Percentiles rank a stretch among this genome's conserved stretches.
phyloP scores from a whole-genome alignment of 176 grass and related monocot species.

The Avena insularis region DNA sequence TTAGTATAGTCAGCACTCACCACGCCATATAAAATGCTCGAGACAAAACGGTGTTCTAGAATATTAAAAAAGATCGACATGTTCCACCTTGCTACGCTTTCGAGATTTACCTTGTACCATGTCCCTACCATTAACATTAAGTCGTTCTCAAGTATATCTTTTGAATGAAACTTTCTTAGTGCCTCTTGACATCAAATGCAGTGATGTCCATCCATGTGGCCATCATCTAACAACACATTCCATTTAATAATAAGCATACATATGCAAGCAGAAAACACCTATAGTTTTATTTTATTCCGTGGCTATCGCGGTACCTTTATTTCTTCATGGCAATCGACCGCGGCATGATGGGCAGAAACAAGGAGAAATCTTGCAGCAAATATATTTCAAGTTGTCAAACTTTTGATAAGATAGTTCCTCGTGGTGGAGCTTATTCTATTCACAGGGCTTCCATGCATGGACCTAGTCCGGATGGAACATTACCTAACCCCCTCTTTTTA shows the following conservation, averaged over 20 bases:
- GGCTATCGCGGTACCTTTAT: too few species aligned
- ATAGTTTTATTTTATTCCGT: background rate
- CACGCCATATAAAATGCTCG: constrained; percentile 17
- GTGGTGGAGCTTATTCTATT: background rate
- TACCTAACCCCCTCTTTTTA: background rate
- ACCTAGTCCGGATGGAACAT: background rate
- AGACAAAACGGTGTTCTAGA: constrained; percentile 2
- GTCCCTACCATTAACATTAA: constrained; percentile 32
- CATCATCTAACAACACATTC: constrained; percentile 36
- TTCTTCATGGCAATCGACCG: background rate
- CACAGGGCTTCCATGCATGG: background rate
- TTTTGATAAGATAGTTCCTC: background rate
- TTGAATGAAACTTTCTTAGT: constrained; percentile 31
- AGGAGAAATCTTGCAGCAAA: background rate
- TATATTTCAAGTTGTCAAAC: background rate
- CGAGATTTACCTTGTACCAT: constrained; percentile 45
- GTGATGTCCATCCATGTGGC: constrained; percentile 39
- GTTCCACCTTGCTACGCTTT: constrained; percentile 42
- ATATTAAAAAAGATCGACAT: constrained; percentile 16
- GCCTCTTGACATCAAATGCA: constrained; percentile 27
- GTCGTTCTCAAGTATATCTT: constrained; percentile 37
- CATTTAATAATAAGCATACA: background rate
- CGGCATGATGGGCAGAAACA: background rate
- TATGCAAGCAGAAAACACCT: background rate
- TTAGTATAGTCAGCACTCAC: background rate